phyloP scores from a whole-genome alignment of 2,329 filamentous ascomycete species.

The Parastagonospora nodorum region DNA sequence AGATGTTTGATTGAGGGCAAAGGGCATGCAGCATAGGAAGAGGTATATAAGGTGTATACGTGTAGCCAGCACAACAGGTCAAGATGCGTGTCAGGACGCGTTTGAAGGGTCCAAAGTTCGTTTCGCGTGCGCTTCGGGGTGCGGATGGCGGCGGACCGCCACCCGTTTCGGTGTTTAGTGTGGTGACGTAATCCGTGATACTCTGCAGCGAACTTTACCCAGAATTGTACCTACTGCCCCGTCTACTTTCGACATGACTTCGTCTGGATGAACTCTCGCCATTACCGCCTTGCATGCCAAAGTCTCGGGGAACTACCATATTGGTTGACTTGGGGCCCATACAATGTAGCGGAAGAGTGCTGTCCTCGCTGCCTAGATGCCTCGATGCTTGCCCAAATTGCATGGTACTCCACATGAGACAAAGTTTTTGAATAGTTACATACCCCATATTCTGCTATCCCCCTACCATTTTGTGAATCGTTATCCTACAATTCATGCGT shows the following conservation, averaged over 20 bases:
- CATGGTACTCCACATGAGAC: too few species aligned
- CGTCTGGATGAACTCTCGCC: too few species aligned
- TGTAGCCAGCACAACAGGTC: neutral
- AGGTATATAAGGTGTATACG: neutral
- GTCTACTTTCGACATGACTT: too few species aligned
- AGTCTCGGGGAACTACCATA: neutral
- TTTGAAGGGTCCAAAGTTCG: slow-evolving; percentile 1
- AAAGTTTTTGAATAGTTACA: too few species aligned
- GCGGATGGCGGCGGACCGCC: too few species aligned
- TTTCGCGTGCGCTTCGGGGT: neutral
- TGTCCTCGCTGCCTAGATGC: neutral
- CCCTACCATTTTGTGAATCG: neutral
- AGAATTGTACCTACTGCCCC: too few species aligned
- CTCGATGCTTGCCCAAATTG: neutral
- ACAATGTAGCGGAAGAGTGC: neutral
- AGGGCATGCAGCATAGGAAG: neutral
- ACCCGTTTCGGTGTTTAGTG: neutral
- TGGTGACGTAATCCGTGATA: neutral
- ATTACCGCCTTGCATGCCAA: neutral
- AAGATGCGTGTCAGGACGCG: slow-evolving; percentile 3
- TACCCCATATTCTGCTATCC: neutral
- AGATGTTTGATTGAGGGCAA: neutral
- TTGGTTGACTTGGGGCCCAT: neutral
- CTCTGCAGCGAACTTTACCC: too few species aligned
- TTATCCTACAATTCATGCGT: neutral